Evolutionary conservation across 2,329 filamentous ascomycete species (phyloP).

Genomic region (Coniochaeta sp.): DNA sequence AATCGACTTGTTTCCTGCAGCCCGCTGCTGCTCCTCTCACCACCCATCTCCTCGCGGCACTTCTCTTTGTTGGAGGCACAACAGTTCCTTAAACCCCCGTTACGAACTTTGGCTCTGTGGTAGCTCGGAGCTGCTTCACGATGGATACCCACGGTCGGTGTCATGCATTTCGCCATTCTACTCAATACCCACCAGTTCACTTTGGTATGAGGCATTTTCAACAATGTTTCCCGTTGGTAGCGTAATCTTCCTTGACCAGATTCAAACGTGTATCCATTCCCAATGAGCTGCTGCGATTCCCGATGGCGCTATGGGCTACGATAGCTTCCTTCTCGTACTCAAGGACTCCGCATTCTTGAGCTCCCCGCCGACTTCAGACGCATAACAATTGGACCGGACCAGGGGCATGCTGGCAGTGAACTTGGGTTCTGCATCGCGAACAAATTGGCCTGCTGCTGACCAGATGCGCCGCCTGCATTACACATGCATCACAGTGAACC

Average conservation of each 20-base stretch:
- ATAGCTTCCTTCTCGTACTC: background rate
- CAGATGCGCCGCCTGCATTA: background rate
- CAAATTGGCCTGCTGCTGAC: background rate
- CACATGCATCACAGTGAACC: background rate
- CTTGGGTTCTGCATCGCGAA: background rate
- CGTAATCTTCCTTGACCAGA: background rate
- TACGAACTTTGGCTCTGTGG: background rate
- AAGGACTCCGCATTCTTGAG: background rate
- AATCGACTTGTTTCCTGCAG: background rate
- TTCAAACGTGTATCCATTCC: background rate
- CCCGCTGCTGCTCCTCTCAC: background rate
- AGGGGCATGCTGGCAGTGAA: background rate
- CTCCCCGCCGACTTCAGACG: background rate
- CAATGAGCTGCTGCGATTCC: background rate
- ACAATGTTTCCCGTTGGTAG: background rate
- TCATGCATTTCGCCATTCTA: background rate
- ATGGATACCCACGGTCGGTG: background rate
- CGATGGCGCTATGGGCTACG: background rate
- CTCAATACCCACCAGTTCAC: background rate
- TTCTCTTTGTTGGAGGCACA: background rate
- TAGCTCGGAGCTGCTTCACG: background rate
- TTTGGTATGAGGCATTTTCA: constrained; percentile 4
- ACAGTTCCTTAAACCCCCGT: no score
- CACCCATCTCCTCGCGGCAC: background rate
- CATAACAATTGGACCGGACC: background rate